phyloP scores from a whole-genome alignment of 352 stramenopile genomes.

The Pythium brachiatum region DNA sequence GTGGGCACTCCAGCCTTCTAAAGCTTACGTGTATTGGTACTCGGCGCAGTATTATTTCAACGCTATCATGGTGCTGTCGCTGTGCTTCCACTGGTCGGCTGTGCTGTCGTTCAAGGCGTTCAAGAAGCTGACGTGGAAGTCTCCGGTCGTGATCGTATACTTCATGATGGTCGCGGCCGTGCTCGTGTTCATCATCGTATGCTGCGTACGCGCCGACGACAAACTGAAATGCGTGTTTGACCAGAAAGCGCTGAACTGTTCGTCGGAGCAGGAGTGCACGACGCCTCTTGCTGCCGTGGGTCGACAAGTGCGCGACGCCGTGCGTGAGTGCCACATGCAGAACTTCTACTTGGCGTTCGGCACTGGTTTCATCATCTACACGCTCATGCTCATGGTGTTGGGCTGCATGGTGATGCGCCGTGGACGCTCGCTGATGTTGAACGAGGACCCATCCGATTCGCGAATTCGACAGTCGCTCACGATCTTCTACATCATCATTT shows the following conservation, averaged over 20 bases:
- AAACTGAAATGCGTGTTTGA: slow-evolving; percentile 80
- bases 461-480: slow-evolving; percentile 82
- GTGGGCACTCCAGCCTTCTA: slow-evolving; percentile 83
- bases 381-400: slow-evolving; percentile 80
- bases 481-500: slow-evolving; percentile 88
- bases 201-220: slow-evolving; percentile 42
- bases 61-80: slow-evolving; percentile 80
- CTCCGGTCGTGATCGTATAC: slow-evolving; percentile 72
- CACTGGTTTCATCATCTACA: slow-evolving; percentile 80
- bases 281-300: slow-evolving; percentile 63
- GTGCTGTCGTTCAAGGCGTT: slow-evolving; percentile 86
- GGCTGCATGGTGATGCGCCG: slow-evolving; percentile 87
- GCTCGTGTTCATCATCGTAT: slow-evolving; percentile 62
- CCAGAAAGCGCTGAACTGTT: slow-evolving; percentile 49
- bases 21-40: slow-evolving; percentile 83
- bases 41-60: slow-evolving; percentile 88
- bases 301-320: slow-evolving; percentile 61
- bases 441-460: slow-evolving; percentile 78
- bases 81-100: slow-evolving; percentile 85
- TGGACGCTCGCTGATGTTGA: slow-evolving; percentile 81
- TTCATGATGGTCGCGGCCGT: slow-evolving; percentile 62
- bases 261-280: slow-evolving; percentile 50
- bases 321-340: slow-evolving; percentile 75
- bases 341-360: slow-evolving; percentile 78
- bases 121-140: slow-evolving; percentile 83